Evolutionary conservation across 1,284 basidiomycete genomes (phyloP), one percentile per base, ranked within the genome.

Genomic region (Sporisorium scitamineum): DNA sequence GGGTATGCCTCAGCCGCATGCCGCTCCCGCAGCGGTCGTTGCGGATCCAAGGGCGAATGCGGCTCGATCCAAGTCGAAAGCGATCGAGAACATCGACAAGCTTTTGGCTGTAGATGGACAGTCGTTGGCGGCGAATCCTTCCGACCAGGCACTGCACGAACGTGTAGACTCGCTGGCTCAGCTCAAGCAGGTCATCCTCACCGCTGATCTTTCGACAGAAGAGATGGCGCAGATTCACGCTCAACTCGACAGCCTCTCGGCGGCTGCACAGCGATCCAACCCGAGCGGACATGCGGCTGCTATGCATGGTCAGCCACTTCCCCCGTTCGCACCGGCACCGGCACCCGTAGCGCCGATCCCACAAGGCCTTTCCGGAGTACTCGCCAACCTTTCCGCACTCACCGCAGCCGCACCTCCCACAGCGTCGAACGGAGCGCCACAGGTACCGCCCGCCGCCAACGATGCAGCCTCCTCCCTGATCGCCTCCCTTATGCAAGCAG

Each of bases 151-250:
- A 5, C 45, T 79, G 48, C 51, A 61, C 16, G 71, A 70, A 22
- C 73, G 81, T 11, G 61, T 82, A 20, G 70, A 79, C 16, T 73
- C 80, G 27, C 71, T 85, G 16, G 59, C 34, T 45, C 73, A 95
- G 92, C 87, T 95, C 64, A 91, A 92, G 55, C 89, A 88, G 58
- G 87, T 94, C 34, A 92, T 94, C 1, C 90, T 92, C 80, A 89
- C 80, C 20, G 84, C 90, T 2, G 91, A 92, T 16, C 90, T 95
- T 18, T 93, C 93, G 2, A 90, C 92, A 78, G 90, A 90, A 27
- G 92, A 95, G 82, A 88, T 95, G 29, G 88, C 88, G 44, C 92
- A 94, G 81, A 95, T 96, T 60, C 88, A 94, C 0, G 86, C 87
- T 34, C 93, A 94, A 82, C 86, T 96, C 7, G 91, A 92, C 39